A percentile compares a stretch with the other conserved stretches of the same genome.
Evolutionary conservation across 1,284 basidiomycete species (phyloP).

Genomic region (Heterobasidion occidentale): DNA sequence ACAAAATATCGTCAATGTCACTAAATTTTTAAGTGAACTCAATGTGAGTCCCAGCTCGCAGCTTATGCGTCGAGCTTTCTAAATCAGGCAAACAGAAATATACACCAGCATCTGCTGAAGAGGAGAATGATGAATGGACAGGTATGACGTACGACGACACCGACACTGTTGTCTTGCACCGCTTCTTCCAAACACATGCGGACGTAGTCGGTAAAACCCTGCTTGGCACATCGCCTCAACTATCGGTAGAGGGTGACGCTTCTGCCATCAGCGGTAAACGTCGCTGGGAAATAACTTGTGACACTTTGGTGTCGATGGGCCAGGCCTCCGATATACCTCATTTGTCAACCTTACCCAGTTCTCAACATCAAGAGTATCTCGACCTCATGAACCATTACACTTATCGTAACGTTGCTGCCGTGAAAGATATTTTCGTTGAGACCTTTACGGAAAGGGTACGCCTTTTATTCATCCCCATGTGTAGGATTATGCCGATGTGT

Average conservation of each 20-base stretch:
- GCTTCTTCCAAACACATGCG: constrained; percentile 76
- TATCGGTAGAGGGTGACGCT: constrained; percentile 49
- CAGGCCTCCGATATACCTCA: constrained; percentile 60
- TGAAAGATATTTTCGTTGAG: constrained; percentile 66
- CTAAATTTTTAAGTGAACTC: constrained; percentile 76
- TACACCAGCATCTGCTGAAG: constrained; percentile 36
- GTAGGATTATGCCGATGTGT: not conserved
- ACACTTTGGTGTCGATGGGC: constrained; percentile 70
- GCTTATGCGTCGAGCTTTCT: not conserved
- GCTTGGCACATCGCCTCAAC: constrained; percentile 56
- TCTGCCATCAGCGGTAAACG: constrained; percentile 59
- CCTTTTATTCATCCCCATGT: not conserved
- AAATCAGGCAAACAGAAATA: constrained; percentile 38
- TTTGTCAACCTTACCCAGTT: constrained; percentile 39
- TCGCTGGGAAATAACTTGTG: constrained; percentile 72
- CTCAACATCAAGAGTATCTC: constrained; percentile 52
- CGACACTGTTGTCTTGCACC: constrained; percentile 73
- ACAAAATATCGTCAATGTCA: constrained; percentile 73
- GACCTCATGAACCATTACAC: constrained; percentile 67
- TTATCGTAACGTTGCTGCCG: constrained; percentile 52
- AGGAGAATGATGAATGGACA: constrained; percentile 63
- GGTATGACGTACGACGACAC: constrained; percentile 73
- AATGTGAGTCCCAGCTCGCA: constrained; percentile 40
- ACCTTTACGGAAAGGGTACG: constrained; percentile 41
- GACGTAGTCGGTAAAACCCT: constrained; percentile 83